Evolutionary conservation across 2,329 filamentous ascomycete genomes (phyloP), one percentile per base, ranked within the genome.

Genomic region (Aspergillus sojae): DNA sequence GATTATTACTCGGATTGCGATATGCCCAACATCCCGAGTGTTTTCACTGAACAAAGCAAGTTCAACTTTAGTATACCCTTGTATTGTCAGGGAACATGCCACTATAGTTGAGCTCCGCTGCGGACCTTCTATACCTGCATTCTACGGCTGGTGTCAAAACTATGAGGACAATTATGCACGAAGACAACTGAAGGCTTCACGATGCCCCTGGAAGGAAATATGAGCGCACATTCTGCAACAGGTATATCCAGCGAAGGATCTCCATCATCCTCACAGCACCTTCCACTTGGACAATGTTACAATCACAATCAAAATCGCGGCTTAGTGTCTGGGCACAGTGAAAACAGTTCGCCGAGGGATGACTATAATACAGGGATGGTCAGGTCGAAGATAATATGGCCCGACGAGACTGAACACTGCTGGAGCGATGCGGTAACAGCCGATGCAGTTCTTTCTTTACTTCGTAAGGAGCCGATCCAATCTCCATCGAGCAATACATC

Each of bases 361-460:
- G 45, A 45, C 26, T 28, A 10, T 45, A 7, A 23, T n/a, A 21
- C 21, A n/a, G 21, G 26, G 34, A 32, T 9, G 26, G 19, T 32
- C 10, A 32, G 41, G 23, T 57, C 60, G 45, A 57, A 39, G 10
- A 43, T 59, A 36, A 36, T 30, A 50, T 36, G 53, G 43, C 36
- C 23, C 4, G 60, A 53, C 5, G 60, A 45, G n/a, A 52, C 46
- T n/a, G 57, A 56, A 41, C 55, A 30, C 14, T 59, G 55, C 57
- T 69, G 67, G 67, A 67, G 63, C 28, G 67, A 69, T 57, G 67
- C 64, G 12, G 54, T 50, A 32, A 69, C 67, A 16, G 67, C 67
- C 26, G 55, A 61, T 34, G 61, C 61, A 16, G 67, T 69, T 5
- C 66, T 68, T 36, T 66, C 65, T 48, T 45, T 68, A 32, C 65